Evolutionary conservation across 176 grass and related monocot genomes (phyloP), one percentile per base, ranked within the genome.

Genomic region (Elaeis guineensis): DNA sequence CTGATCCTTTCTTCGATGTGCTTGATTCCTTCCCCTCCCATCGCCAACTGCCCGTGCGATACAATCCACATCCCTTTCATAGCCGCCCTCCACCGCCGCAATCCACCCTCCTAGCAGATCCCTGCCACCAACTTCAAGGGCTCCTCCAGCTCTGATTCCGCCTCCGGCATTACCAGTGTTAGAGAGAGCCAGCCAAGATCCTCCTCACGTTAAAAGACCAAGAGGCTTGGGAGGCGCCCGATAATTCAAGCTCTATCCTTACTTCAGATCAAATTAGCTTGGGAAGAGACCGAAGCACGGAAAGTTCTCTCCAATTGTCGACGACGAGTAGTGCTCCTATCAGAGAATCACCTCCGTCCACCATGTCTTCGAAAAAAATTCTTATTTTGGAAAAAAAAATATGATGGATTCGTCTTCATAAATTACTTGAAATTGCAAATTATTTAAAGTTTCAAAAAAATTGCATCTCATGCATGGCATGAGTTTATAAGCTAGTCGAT

Each of bases 1-100:
- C 28, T 22, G 17, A 39, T 66, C 52, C 61, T 21, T 86, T 86
- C 70, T 66, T 81, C 65, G 83, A 86, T 25, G 78, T 70, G 50
- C 18, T 60, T 15, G 83, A 80, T 6, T 25, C 52, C 28, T 63
- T 80, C 62, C 61, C 30, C 19, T 55, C 78, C 39, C 61, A 12
- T 5, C 63, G 21, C 14, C 5, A 16, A n/a, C 58, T 16, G 19
- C 18, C 29, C 30, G 7, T 6, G 32, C 32, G 32, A 35, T 7
- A 7, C 6, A 7, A 0, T 22, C 61, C 25, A 53, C 79, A 21
- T 3, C 26, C 17, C 17, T 52, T 6, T 39, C 58, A 18, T 70
- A 73, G 15, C 16, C 17, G 16, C 74, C 82, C 44, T 61, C 61
- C 1, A 39, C 73, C 68, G 53, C 60, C 50, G 69, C 66, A 4